phyloP scores from a whole-genome alignment of 257 asterid species.

The Handroanthus guayacan region DNA sequence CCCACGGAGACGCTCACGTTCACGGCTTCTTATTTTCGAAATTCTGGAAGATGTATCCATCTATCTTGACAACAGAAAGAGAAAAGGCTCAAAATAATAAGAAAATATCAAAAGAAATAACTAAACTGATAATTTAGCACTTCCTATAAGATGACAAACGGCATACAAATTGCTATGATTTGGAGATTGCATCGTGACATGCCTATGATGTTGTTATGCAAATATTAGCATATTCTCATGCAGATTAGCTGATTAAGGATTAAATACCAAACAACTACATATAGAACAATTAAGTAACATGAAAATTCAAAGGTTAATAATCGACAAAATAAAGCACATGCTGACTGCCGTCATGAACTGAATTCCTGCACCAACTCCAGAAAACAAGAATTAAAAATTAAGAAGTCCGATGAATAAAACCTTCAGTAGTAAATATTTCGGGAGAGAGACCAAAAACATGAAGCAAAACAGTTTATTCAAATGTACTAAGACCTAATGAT shows the following conservation, averaged over 20 bases:
- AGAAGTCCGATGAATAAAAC: background rate
- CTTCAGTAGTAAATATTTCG: slow-evolving; percentile 11
- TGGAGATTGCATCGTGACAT: slow-evolving; percentile 23
- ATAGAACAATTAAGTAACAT: slow-evolving; percentile 16
- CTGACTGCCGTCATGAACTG: slow-evolving; percentile 10
- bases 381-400: slow-evolving; percentile 17
- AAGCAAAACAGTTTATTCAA: slow-evolving; percentile 1
- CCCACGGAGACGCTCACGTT: slow-evolving; percentile 95
- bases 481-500: background rate
- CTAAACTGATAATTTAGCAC: slow-evolving; percentile 21
- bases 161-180: slow-evolving; percentile 5
- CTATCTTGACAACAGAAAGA: slow-evolving; percentile 77
- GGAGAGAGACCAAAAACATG: slow-evolving; percentile 10
- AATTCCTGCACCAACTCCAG: slow-evolving; percentile 25
- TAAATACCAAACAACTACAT: slow-evolving; percentile 7
- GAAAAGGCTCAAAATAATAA: slow-evolving; percentile 41
- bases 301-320: slow-evolving; percentile 5
- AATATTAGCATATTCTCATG: background rate
- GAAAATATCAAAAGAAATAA: slow-evolving; percentile 23
- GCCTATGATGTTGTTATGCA: background rate
- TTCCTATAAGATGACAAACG: slow-evolving; percentile 26
- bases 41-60: slow-evolving; percentile 97
- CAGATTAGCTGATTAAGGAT: slow-evolving; percentile 10
- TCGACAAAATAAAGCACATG: slow-evolving; percentile 17
- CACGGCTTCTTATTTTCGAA: slow-evolving; percentile 90